Conservation (phyloP, 2,329 filamentous ascomycete genomes). For the Sclerotinia nivalis region DNA sequence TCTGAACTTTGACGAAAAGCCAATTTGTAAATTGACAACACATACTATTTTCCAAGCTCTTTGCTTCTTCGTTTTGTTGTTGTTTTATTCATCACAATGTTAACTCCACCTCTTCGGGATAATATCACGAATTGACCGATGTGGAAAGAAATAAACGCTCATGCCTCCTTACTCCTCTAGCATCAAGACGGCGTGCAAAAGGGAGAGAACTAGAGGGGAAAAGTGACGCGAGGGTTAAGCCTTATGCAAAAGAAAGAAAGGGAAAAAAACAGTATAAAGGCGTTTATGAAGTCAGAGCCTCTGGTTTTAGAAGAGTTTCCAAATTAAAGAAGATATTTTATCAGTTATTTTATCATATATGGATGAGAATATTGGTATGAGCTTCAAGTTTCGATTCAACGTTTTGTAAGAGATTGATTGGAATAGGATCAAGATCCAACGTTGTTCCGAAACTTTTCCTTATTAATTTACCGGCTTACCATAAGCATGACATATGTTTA, state of each 20-base stretch:
- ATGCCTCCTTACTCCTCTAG: constrained; percentile 2
- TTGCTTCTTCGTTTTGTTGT: neutral
- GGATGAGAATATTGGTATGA: neutral
- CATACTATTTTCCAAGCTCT: neutral
- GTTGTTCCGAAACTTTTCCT: neutral
- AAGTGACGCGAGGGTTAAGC: constrained; percentile 2
- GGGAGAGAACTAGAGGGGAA: constrained; percentile 9
- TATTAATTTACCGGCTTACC: neutral
- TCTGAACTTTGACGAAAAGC: neutral
- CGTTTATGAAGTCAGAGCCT: neutral
- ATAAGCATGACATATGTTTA: neutral
- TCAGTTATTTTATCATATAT: neutral
- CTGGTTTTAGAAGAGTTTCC: neutral
- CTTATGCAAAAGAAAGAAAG: neutral
- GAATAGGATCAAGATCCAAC: neutral
- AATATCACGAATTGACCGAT: neutral
- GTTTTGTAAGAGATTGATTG: neutral
- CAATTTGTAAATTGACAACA: neutral
- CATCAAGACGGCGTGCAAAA: neutral
- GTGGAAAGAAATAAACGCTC: neutral
- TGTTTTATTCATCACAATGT: neutral
- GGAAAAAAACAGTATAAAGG: neutral
- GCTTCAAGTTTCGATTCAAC: too few relatives aligned
- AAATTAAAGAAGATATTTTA: neutral
- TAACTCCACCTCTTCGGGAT: constrained; percentile 3